Evolutionary conservation across 495 filamentous ascomycete species (phyloP), one percentile per base, ranked within the genome.

Genomic region (Schizothecium vesticola): DNA sequence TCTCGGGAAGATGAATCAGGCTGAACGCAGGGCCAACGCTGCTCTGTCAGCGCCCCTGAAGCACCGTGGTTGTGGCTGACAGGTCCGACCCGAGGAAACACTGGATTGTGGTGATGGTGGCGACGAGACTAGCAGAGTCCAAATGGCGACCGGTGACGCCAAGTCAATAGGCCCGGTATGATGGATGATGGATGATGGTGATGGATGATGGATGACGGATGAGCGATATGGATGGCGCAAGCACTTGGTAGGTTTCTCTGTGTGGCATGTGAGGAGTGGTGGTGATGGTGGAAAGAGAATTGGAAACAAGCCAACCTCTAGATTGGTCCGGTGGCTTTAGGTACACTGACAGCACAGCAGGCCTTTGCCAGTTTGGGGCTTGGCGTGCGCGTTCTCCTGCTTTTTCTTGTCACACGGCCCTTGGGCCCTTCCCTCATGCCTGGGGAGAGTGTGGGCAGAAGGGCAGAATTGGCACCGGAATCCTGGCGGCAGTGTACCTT

Each of bases 1-100:
- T 67, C 68, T 70, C 63, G 61, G 68, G 57, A 72, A 26, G 64
- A 59, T 71, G 67, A 69, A 74, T 71, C 72, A 71, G 72, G 57
- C 72, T 71, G 69, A 36, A 65, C 33, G 29, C 31, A 59, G 33
- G 57, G 13, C 12, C 11, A 55, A 31, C 43, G 13, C 11, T 19
- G 31, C 16, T 62, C 16, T 66, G 62, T 68, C 51, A 65, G 64
- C 65, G 61, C 58, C 64, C 65, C 57, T 61, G 65, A 66, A 28
- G 43, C 55, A 59, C 13, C 21, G 26, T 59, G 16, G 57, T 21
- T 3, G 65, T 51, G 29, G 36, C 61, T 21, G 61, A 36, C 59
- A 11, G 21, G 22, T 24, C 31, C n/a, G 36, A 23, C 29, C 26
- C 6, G 31, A 12, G 43, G 43, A 21, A 19, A 13, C 21, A 29